Evolutionary conservation across 2,329 filamentous ascomycete species (phyloP), one percentile per base, ranked within the genome.

Genomic region (Penicillium brevicompactum): DNA sequence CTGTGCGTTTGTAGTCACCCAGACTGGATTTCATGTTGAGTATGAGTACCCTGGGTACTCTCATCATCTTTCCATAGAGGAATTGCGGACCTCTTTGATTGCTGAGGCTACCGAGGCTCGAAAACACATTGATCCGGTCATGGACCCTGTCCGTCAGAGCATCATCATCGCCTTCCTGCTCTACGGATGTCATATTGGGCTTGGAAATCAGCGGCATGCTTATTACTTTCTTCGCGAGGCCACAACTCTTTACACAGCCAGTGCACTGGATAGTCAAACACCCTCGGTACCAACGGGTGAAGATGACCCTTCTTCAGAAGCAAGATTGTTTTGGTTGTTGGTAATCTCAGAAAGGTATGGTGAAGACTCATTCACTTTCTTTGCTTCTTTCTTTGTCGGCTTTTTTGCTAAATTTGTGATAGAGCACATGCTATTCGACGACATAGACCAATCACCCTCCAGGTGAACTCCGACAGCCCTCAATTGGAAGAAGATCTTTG

Each of bases 151-250:
- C 5, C 62, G 61, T 1, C 57, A 60, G 13, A 68, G 62, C 6
- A 67, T 90, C 11, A 86, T 83, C 57, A 88, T 87, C 44, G 88
- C 86, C 58, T 90, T 87, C 70, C 89, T 91, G 70, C 71, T 91
- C 24, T 90, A 88, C 61, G 87, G 82, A 24, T 87, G 84, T 61
- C 82, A 86, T 69, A 86, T 87, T 61, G 85, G 82, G 13, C 75
- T 88, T 44, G 86, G 89, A 56, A 78, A 87, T 68, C 87, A 90
- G 68, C 84, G 88, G 57, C 87, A 85, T 72, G 88, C 87, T 1
- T 91, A 88, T 86, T 90, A 85, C 66, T 84, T 89, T 68, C 76
- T 91, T 9, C 83, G 88, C 21, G 88, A 91, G 71, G 87, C 87
- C 14, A 87, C 86, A 1, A 90, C 88, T 10, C 76, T 91, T 65